Conservation (phyloP, 179 eudicot species). For the Dionaea muscipula region DNA sequence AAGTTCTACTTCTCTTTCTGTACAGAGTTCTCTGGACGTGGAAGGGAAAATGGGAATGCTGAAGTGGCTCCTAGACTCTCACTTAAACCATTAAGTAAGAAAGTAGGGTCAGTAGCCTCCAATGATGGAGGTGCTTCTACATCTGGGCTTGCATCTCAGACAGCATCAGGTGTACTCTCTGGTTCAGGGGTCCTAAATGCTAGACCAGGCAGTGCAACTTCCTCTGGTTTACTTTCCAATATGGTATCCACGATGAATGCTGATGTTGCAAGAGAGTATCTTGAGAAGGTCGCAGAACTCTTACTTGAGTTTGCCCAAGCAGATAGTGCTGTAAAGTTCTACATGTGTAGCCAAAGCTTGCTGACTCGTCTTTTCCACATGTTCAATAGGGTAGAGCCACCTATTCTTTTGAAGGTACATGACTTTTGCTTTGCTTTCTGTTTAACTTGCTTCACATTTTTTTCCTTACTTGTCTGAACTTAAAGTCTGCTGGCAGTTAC, state of each 20-base stretch:
- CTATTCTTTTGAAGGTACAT: slow-evolving; percentile 79
- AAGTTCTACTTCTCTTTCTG: slow-evolving; percentile 10
- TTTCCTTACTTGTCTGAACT: neutral
- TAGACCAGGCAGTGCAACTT: slow-evolving; percentile 83
- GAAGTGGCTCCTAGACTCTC: slow-evolving; percentile 47
- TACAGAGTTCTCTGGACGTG: slow-evolving; percentile 79
- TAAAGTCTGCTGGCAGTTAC: slow-evolving; percentile 28
- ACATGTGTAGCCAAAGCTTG: slow-evolving; percentile 92
- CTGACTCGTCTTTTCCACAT: slow-evolving; percentile 90
- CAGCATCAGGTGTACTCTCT: slow-evolving; percentile 86
- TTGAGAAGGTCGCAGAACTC: slow-evolving; percentile 93
- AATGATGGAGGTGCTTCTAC: slow-evolving; percentile 70
- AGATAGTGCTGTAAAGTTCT: slow-evolving; percentile 82
- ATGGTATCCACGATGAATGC: slow-evolving; percentile 73
- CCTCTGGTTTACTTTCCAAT: slow-evolving; percentile 80
- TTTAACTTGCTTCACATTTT: neutral
- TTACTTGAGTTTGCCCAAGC: slow-evolving; percentile 89
- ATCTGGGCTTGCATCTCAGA: slow-evolving; percentile 74
- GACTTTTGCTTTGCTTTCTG: neutral
- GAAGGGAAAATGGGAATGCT: slow-evolving; percentile 57
- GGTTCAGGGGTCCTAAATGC: slow-evolving; percentile 97
- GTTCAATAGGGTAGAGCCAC: slow-evolving; percentile 90
- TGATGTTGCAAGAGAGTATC: slow-evolving; percentile 85
- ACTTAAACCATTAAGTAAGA: slow-evolving; percentile 42
- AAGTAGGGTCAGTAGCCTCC: slow-evolving; percentile 32